phyloP scores from a whole-genome alignment of 2,329 filamentous ascomycete genomes.

The Diaporthe aspalathi region DNA sequence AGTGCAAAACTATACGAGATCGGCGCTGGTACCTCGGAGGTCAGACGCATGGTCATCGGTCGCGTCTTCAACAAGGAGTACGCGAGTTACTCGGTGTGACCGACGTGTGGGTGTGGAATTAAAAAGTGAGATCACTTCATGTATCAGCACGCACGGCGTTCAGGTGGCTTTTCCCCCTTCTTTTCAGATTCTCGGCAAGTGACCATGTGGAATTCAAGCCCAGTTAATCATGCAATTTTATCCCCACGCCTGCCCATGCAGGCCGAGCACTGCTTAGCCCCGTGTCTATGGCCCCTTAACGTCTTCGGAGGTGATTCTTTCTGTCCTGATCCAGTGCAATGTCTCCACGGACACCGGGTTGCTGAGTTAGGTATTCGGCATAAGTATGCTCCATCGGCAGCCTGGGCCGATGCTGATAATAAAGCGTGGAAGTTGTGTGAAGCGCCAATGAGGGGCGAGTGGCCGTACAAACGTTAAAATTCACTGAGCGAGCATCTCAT shows the following conservation, averaged over 20 bases:
- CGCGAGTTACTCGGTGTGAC: conserved; percentile 49
- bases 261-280: neutral
- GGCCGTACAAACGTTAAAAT: neutral
- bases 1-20: conserved; percentile 91
- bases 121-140: neutral
- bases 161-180: neutral
- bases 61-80: conserved; percentile 91
- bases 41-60: conserved; percentile 94
- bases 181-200: neutral
- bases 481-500: neutral
- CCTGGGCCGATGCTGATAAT: neutral
- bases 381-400: neutral
- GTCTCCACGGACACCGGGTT: neutral
- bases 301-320: neutral
- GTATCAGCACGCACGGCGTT: conserved; percentile 30
- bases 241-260: too few relatives aligned
- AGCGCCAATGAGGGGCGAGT: neutral
- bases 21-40: conserved; percentile 94
- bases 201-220: too few relatives aligned
- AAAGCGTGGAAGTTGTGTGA: neutral
- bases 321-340: neutral
- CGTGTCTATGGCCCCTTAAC: neutral
- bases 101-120: too few relatives aligned
- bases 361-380: neutral
- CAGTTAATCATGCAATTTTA: neutral